Conservation (phyloP, 192 early-diverging fungal species). For the Backusella luteola region DNA sequence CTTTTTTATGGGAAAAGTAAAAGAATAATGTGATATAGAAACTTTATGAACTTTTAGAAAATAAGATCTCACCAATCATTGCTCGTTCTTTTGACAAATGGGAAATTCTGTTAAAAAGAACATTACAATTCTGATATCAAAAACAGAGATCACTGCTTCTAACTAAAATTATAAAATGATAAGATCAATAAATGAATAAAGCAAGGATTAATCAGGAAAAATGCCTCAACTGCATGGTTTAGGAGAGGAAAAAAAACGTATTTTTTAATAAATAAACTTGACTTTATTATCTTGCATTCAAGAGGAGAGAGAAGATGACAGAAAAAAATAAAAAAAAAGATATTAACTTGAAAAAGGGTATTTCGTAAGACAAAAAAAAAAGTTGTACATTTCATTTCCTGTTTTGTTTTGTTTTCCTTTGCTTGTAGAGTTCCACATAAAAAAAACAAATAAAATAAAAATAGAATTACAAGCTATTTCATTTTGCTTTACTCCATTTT, state of each 20-base stretch:
- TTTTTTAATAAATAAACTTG: neutral
- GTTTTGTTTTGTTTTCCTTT: neutral
- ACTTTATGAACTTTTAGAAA: neutral
- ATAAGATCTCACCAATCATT: neutral
- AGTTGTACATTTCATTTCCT: conserved; percentile 6
- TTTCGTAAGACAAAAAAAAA: no score
- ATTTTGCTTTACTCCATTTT: neutral
- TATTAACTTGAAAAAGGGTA: no score
- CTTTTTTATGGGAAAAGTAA: neutral
- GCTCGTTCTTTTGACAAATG: neutral
- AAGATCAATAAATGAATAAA: neutral
- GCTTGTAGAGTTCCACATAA: neutral
- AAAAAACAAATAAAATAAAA: neutral
- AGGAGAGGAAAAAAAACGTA: neutral
- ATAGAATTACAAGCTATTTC: neutral
- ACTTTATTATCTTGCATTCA: conserved; percentile 1
- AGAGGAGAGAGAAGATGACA: neutral
- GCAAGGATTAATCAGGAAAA: neutral
- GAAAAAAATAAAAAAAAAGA: neutral
- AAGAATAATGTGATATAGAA: no score
- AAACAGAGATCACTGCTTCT: neutral
- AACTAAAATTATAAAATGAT: conserved; percentile 1
- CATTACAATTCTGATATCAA: neutral
- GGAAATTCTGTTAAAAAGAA: neutral
- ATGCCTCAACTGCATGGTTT: conserved; percentile 3